Evolutionary conservation across 768 basidiomycete species (phyloP), one percentile per base, ranked within the genome.

Genomic region (Strobilomyces echinocephalus): DNA sequence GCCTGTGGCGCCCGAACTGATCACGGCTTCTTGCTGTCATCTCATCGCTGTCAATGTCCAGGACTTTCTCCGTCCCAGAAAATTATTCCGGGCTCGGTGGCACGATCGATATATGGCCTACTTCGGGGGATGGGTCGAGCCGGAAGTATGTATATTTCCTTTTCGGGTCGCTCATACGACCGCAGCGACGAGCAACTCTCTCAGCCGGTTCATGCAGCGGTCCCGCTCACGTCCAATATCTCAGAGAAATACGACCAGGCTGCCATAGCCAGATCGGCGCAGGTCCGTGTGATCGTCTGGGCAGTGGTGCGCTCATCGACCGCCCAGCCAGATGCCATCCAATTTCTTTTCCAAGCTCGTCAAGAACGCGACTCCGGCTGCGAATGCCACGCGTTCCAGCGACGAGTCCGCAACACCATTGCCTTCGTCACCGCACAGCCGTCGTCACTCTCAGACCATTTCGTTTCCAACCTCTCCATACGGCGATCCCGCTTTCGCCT

Each of bases 271-370:
- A 1, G 42, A 41, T 44, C 35, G 1, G 5, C 14, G 20, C 44
- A 45, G 55, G 48, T 61, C 20, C 5, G 59, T 56, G 18, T 26
- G 38, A 24, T 15, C 12, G 10, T 20, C 31, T 12, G 21, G 28
- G 16, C 30, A 2, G 7, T 30, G 7, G 6, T 30, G 4, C 24
- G 24, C 24, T 46, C 31, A 34, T 40, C 35, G 1, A 35, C 36
- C 9, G 16, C n/a, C n/a, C 44, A 55, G 47, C 16, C 42, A 28
- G 12, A 69, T 69, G 68, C 59, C 68, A 1, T 48, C 69, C 16
- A 61, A 59, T 26, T 69, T 69, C 58, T 65, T 69, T 48, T 46
- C 68, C 36, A 69, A 69, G 49, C 62, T 69, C 38, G 65, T 69
- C 46, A 65, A 56, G 28, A 56, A 52, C n/a, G n/a, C 67, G 30